Percentiles rank a stretch among this genome's conserved stretches.
Evolutionary conservation across 1,284 basidiomycete genomes (phyloP).

Genomic region (Taiwanofungus camphoratus): DNA sequence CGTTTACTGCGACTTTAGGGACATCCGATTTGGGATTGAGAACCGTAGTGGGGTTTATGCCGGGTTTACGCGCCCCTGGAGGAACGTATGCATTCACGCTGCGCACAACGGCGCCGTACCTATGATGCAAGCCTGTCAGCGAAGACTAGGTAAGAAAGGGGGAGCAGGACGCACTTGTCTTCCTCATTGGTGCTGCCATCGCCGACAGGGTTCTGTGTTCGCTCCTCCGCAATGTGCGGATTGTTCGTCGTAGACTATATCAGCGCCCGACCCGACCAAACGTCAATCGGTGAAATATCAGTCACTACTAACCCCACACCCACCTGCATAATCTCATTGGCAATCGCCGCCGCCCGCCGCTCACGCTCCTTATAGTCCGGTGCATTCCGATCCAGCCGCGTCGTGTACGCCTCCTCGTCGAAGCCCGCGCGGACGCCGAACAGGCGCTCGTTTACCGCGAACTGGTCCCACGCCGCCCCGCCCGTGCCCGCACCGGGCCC

Average conservation of each 20-base stretch:
- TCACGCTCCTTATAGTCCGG: constrained; percentile 89
- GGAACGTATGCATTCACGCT: constrained; percentile 89
- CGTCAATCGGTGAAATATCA: neutral
- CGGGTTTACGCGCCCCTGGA: constrained; percentile 66
- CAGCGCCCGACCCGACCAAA: neutral
- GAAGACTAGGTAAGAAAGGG: constrained; percentile 6
- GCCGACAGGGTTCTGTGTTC: constrained; percentile 59
- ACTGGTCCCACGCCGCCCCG: constrained; percentile 85
- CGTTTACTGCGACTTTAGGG: constrained; percentile 68
- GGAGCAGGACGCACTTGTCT: constrained; percentile 72
- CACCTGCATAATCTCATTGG: constrained; percentile 86
- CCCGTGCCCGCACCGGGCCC: constrained; percentile 40
- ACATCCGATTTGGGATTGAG: constrained; percentile 42
- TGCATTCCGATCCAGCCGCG: constrained; percentile 81
- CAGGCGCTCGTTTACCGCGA: constrained; percentile 87
- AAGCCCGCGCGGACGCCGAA: constrained; percentile 92
- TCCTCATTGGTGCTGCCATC: constrained; percentile 86
- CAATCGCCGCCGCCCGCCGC: constrained; percentile 81
- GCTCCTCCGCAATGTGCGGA: constrained; percentile 88
- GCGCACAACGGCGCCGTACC: constrained; percentile 91
- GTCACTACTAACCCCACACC: constrained; percentile 24
- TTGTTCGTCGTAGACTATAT: constrained; percentile 64
- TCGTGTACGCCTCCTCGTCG: constrained; percentile 94
- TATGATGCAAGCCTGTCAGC: constrained; percentile 29
- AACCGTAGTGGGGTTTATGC: constrained; percentile 29